Conservation (phyloP, 2,329 filamentous ascomycete species). For the Beauveria australis region DNA sequence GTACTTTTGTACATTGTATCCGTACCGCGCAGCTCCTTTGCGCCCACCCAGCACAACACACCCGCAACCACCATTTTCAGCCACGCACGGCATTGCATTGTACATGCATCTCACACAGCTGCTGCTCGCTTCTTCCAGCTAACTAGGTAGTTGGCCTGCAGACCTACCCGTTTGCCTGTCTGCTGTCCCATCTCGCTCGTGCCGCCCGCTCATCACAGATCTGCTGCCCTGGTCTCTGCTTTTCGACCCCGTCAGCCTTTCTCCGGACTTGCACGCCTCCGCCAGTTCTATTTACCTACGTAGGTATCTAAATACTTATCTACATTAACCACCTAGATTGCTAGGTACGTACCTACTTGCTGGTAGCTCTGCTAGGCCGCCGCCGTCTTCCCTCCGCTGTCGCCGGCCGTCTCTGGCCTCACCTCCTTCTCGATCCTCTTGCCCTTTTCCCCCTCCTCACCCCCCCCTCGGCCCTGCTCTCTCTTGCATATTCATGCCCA, state of each 20-base stretch:
- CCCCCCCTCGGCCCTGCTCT: neutral
- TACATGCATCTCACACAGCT: conserved; percentile 7
- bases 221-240: conserved; percentile 7
- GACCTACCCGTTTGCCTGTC: neutral
- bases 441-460: neutral
- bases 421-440: neutral
- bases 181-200: neutral
- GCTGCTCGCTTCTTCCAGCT: neutral
- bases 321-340: too few relatives aligned
- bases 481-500: conserved; percentile 9
- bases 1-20: neutral
- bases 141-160: conserved; percentile 1
- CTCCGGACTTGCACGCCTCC: neutral
- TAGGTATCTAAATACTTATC: too few relatives aligned
- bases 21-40: neutral
- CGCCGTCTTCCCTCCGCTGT: neutral
- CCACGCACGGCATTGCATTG: conserved; percentile 10
- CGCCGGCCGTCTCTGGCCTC: neutral
- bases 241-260: conserved; percentile 2
- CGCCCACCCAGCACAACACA: neutral
- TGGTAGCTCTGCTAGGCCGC: neutral
- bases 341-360: neutral
- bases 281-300: neutral
- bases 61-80: conserved; percentile 6
- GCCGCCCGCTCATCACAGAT: conserved; percentile 3